Base-by-base conservation (phyloP, 2,329 filamentous ascomycete species). In the Pseudocercospora cruenta region DNA sequence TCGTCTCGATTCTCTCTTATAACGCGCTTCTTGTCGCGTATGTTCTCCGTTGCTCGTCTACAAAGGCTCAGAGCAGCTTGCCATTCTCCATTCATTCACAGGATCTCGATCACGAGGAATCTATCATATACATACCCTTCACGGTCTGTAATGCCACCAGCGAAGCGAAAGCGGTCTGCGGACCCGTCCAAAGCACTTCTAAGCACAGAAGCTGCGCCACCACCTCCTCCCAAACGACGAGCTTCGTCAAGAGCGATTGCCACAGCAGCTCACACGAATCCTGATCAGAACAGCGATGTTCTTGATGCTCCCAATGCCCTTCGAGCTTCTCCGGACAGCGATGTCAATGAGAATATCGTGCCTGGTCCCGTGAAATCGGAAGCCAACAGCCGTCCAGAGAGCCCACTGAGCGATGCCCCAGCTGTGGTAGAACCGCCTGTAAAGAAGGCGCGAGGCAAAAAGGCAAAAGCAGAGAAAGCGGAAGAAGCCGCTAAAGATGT, bases 271-370 rank as follows among this genome's bases (percentile, higher is more conserved):
- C 55, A 57, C 26, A 69, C 72, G 19, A 75, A 77, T 43, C 75
- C 75, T 6, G 71, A 75, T 36, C 58, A 64, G 24, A 82, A 81
- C 62, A 71, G 73, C 39, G 79, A 82, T 16, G 73, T 83, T 19
- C 62, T 82, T 9, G 81, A 83, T 67, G 80, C 79, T 4, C 74
- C 78, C 4, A 74, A 77, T 65, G 80, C 81, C 12, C 70, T 79
- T 47, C 75, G 80, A 49, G 80, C 81, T 45, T 83, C 81, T 58
- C 81, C 81, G 16, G 81, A 83, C 66, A 76, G 76, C 66, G 78
- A 74, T 28, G 71, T 77, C 12, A 74, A 77, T 33, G 69, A 71
- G 55, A 69, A 72, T 1, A 70, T 78, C 36, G 71, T 73, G 1
- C 74, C 76, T 62, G 71, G 67, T 0, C 58, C 55, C 4, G 60